Base-by-base conservation (phyloP, 75 land plant genomes). In the Gnetum montanum region DNA sequence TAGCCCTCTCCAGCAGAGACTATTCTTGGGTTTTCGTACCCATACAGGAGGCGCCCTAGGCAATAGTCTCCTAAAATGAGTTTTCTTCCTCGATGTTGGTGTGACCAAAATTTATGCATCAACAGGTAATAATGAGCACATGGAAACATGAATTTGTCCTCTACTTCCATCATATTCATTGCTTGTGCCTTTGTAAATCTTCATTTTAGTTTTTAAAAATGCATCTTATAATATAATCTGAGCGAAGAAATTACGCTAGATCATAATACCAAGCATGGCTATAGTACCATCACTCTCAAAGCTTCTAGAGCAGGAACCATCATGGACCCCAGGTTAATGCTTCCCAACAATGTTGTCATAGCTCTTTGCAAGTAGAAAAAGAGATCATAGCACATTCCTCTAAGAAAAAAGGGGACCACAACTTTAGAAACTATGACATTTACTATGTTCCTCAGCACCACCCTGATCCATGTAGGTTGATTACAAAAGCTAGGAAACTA, bases 131-230 rank as follows among this genome's bases (percentile, higher is more conserved):
- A 89, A 53, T 73, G 79, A 4, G 88, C 89, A 67, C 95, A 89
- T 18, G 81, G 85, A 68, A 85, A 84, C 70, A 84, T 68, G 66
- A 89, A 89, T 67, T 89, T 89, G 43, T 89, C 81, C 54, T 77
- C 84, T 34, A 78, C 78, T 50, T 73, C 80, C 8, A 29, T 29
- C 19, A 29, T 16, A 15, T 51, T 51, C 33, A 51, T 1, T 51
- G 54, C 34, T 12, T 23, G 35, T 51, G 34, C 54, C 35, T 51
- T 33, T 23, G 19, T 12, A 51, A 13, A 51, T 5, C 3, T 58
- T 74, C n/a, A 60, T 57, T 80, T 74, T 57, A 80, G 38, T 2
- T 58, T 75, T 27, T 79, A 49, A 18, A 84, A 82, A 16, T 79
- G 19, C 25, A 83, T 68, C 4, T n/a, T 38, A 4, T 38, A 38